These are phyloP conservation scores for Cystobasidium tubakii DNA, from an alignment of 768 basidiomycete genomes.

Conservation along the genomic window DNA sequence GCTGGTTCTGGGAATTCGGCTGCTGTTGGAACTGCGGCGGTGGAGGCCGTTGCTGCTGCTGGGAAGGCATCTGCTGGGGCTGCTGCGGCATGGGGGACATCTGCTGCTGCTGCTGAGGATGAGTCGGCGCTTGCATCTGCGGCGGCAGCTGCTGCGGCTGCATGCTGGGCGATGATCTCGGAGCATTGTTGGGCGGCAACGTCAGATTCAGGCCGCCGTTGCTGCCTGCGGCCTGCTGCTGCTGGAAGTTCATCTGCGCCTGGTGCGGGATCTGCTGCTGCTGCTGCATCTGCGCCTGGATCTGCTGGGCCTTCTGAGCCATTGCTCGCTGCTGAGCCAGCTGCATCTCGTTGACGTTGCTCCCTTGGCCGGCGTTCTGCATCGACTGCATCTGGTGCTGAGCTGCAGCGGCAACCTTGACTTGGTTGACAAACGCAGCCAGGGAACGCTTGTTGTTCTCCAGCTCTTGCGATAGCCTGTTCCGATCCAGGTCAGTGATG, in stretches of 20 bases:
- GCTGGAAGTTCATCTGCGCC: slow-evolving; percentile 1
- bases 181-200: background rate
- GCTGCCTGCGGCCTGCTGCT: background rate
- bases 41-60: slow-evolving; percentile 1
- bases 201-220: background rate
- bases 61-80: background rate
- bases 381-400: slow-evolving; percentile 21
- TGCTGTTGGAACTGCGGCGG: background rate
- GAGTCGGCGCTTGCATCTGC: slow-evolving; percentile 19
- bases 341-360: slow-evolving; percentile 25
- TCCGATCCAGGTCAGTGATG: background rate
- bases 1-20: slow-evolving; percentile 2
- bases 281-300: slow-evolving; percentile 32
- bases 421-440: slow-evolving; percentile 1
- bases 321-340: slow-evolving; percentile 19
- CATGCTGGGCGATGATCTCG: background rate
- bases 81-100: slow-evolving; percentile 22
- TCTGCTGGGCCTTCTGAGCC: slow-evolving; percentile 35
- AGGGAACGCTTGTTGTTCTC: slow-evolving; percentile 5
- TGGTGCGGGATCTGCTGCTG: slow-evolving; percentile 14
- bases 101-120: slow-evolving; percentile 23
- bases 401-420: slow-evolving; percentile 18
- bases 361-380: background rate
- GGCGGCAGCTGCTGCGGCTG: slow-evolving; percentile 15
- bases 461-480: background rate